Base-by-base conservation (phyloP, 2,329 filamentous ascomycete genomes). In the Talaromyces sp. region DNA sequence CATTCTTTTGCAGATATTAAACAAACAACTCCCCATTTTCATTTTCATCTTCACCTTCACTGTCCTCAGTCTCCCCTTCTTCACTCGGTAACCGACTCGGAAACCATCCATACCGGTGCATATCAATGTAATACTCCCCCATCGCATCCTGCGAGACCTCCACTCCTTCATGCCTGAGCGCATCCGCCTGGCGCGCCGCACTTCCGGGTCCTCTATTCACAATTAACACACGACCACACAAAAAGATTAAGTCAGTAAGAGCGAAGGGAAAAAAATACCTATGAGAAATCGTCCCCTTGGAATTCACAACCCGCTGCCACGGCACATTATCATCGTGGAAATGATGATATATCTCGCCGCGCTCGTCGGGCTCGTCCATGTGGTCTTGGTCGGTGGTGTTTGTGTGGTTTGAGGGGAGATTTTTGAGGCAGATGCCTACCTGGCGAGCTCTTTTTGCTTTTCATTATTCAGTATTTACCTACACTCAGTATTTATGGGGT, bases 261-360 rank as follows among this genome's bases (percentile, higher is more conserved):
- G 26, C 26, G 11, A 21, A 17, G 43, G 48, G 11, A 10, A 26
- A 78, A 66, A 69, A 93, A 66, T 69, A 93, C 91, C 92, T 85
- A 8, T 89, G 89, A 51, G 92, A 96, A 66, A 97, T 95, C 61
- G 85, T 80, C 24, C 93, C 92, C 75, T 90, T 93, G 14, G 90
- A 79, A 73, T 93, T 96, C 71, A 97, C 89, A 62, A 97, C 90
- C 61, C 94, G 82, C 79, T 97, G 93, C 93, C 93, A 97, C 0
- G 93, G 93, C 3, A 97, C 93, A 65, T 88, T 97, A 26, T 79
- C 80, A 61, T 83, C 80, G 73, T 96, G 88, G 77, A 88, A 95
- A 60, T 77, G 73, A 57, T 76, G 73, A 51, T 75, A 75, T 38
- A 73, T 52, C 51, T 61, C 59, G 0, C 59, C 59, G 8, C 35